Evolutionary conservation across 257 asterid genomes (phyloP).

Genomic region (Verbascum thapsus): DNA sequence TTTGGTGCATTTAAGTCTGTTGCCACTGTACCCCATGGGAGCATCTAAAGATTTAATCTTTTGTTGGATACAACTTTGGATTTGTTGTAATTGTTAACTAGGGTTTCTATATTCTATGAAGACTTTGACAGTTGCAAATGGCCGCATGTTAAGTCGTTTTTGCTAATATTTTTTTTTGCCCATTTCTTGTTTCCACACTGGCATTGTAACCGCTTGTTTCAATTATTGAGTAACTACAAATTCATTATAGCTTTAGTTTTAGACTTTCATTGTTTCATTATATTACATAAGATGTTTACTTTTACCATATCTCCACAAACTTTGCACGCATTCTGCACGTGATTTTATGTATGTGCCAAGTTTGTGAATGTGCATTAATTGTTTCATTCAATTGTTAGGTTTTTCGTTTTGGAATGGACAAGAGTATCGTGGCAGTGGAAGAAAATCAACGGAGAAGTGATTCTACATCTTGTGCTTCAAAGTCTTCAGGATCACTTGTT

Average conservation of each 20-base stretch:
- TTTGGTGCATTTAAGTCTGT: constrained; percentile 2
- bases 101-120: constrained; percentile 43
- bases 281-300: constrained; percentile 1
- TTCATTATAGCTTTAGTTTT: not conserved
- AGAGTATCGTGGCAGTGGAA: constrained; percentile 33
- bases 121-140: constrained; percentile 1
- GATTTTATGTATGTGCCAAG: constrained; percentile 35
- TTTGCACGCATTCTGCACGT: constrained; percentile 14
- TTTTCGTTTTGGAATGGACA: constrained; percentile 43
- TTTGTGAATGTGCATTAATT: constrained; percentile 8
- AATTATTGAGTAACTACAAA: not conserved
- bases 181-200: not conserved
- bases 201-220: not conserved
- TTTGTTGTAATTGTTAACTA: constrained; percentile 36
- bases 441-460: constrained; percentile 34
- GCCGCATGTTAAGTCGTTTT: not conserved
- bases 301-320: not conserved
- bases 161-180: not conserved
- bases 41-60: not conserved
- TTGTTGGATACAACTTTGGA: constrained; percentile 19
- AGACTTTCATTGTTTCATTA: not conserved
- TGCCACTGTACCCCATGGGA: constrained; percentile 27
- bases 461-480: constrained; percentile 37
- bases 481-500: constrained; percentile 46
- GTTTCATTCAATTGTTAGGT: constrained; percentile 29